Base-by-base conservation (phyloP, 441 rosid genomes). In the Adansonia rubrostipa region DNA sequence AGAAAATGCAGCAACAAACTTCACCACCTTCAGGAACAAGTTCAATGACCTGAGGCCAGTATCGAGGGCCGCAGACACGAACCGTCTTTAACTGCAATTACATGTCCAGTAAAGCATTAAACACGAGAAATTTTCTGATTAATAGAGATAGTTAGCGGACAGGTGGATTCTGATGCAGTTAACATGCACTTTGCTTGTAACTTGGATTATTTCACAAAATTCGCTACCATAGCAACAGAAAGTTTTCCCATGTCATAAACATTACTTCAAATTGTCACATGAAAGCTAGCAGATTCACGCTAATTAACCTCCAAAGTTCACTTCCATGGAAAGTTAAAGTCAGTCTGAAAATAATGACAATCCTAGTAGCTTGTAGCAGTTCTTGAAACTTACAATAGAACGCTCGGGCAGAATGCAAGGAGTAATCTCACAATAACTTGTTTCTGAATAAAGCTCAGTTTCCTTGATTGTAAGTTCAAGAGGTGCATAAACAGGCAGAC, bases 381-480 rank as follows among this genome's bases (percentile, higher is more conserved):
- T 54, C 63, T 66, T 28, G 24, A 61, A 80, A 85, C 99, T 94
- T 90, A 96, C 99, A 83, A 88, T 83, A 80, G 95, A 87, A 77
- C 98, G 99, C 86, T 96, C 98, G 15, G 98, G 99, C 82, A 96
- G 87, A 89, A 93, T 89, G 85, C 97, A 96, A 6, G 98, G 99
- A 48, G 96, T 93, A 81, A 96, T 88, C 83, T 93, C 98, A 84
- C 91, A 87, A 85, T 85, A 94, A 63, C 92, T 92, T 83, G 99
- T 93, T 85, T 94, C 98, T 50, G 95, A 86, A 84, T 96, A 94
- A 82, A 87, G 89, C 72, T 94, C 94, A 45, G 93, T 96, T 87
- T 93, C 98, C 83, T 79, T 87, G 61, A 92, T 80, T 33, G 97
- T 92, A 78, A 96, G 88, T 85, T 94, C 99, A 82, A 96, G 84